These are phyloP conservation scores for Calvatia gigantea DNA, from an alignment of 768 basidiomycete species.

Conservation along the genomic window DNA sequence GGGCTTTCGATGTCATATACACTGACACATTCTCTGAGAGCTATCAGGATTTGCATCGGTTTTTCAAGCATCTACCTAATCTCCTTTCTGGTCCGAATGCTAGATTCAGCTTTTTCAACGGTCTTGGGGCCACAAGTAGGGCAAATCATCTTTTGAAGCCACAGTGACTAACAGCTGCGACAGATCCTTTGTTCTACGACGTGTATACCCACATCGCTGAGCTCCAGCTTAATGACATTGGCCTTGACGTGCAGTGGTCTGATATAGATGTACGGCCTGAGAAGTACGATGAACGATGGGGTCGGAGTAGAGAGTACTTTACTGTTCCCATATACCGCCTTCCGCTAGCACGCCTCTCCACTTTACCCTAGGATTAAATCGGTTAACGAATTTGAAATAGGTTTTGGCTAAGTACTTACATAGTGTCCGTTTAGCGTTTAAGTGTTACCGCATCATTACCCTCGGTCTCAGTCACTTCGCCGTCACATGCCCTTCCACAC, in stretches of 20 bases:
- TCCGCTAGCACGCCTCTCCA: constrained; percentile 43
- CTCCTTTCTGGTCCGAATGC: constrained; percentile 72
- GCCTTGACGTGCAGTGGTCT: constrained; percentile 76
- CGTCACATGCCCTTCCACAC: constrained; percentile 1
- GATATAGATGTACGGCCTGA: constrained; percentile 65
- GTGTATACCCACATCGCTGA: constrained; percentile 86
- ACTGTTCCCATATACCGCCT: constrained; percentile 70
- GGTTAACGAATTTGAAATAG: neutral
- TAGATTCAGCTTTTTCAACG: constrained; percentile 95
- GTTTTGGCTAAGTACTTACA: neutral
- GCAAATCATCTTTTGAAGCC: constrained; percentile 12
- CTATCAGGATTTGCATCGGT: constrained; percentile 73
- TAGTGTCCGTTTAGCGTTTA: neutral
- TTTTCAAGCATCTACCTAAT: constrained; percentile 79
- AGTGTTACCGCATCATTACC: neutral
- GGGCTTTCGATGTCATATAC: constrained; percentile 86
- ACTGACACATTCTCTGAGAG: constrained; percentile 93
- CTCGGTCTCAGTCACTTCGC: neutral
- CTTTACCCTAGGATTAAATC: constrained; percentile 8
- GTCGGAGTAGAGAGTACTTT: constrained; percentile 73
- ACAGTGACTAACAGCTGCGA: constrained; percentile 6
- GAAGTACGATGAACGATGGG: constrained; percentile 65
- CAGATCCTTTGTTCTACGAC: constrained; percentile 87
- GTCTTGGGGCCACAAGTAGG: constrained; percentile 91
- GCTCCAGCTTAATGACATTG: constrained; percentile 79